These are phyloP conservation scores for Lodderomyces oxycetoniae DNA, from an alignment of 1,139 yeast species.

Conservation along the genomic window DNA sequence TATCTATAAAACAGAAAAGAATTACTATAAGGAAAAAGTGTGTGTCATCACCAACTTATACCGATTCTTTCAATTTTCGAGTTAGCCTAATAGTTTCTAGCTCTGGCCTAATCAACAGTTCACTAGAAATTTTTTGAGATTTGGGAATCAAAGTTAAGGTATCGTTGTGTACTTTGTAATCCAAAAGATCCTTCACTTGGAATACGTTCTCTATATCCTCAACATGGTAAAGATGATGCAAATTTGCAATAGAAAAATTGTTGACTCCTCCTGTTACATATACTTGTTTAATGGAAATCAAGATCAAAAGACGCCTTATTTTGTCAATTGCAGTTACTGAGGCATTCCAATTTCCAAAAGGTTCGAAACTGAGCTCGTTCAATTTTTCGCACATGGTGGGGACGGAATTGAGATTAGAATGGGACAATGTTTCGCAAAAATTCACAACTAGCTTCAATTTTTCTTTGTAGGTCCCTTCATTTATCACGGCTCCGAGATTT, in stretches of 20 bases:
- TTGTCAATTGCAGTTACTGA: too few species aligned
- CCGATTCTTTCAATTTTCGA: not conserved
- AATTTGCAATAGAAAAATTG: not conserved
- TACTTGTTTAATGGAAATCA: not conserved
- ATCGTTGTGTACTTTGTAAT: not conserved
- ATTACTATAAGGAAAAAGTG: too few species aligned
- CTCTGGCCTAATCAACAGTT: not conserved
- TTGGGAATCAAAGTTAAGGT: not conserved
- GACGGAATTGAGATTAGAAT: not conserved
- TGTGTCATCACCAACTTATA: too few species aligned
- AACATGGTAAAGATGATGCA: not conserved
- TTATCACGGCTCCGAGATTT: constrained; percentile 24
- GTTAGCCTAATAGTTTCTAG: not conserved
- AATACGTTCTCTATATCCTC: not conserved
- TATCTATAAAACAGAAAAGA: too few species aligned
- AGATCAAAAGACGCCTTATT: not conserved
- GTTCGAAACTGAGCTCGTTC: not conserved
- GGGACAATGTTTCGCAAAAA: constrained; percentile 15
- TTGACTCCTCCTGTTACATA: not conserved
- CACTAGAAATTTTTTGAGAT: not conserved
- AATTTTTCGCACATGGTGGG: not conserved
- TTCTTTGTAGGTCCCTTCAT: constrained; percentile 33
- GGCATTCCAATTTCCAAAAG: too few species aligned
- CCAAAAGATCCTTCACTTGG: not conserved
- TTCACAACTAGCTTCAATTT: constrained; percentile 23